Percentiles rank a stretch among this genome's conserved stretches.
Evolutionary conservation across 1,284 basidiomycete species (phyloP).

Genomic region (Cryptococcus sp.): DNA sequence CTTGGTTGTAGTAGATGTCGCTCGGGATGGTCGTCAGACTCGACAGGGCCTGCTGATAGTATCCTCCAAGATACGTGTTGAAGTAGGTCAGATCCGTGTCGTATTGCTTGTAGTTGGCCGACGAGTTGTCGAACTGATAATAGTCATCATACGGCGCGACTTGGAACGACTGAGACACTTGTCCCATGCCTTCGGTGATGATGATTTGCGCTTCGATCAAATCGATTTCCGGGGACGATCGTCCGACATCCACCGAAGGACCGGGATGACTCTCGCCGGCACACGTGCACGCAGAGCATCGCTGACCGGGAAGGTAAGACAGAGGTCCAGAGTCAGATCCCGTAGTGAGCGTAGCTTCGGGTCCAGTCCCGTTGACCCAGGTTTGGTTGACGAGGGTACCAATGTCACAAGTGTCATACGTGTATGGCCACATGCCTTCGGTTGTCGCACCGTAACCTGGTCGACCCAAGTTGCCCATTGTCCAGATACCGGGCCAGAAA

Average conservation of each 20-base stretch:
- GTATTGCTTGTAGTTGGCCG: constrained; percentile 46
- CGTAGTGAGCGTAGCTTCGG: constrained; percentile 46
- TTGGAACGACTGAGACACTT: constrained; percentile 36
- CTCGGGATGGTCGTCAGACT: constrained; percentile 60
- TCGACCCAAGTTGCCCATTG: constrained; percentile 56
- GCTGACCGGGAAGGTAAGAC: constrained; percentile 57
- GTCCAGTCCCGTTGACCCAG: constrained; percentile 46
- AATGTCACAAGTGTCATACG: constrained; percentile 48
- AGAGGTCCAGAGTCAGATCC: constrained; percentile 40
- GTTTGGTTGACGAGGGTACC: constrained; percentile 55
- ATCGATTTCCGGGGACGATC: constrained; percentile 69
- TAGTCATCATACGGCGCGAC: constrained; percentile 60
- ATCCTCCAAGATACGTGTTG: constrained; percentile 74
- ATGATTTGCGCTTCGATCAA: constrained; percentile 63
- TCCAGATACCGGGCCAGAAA: constrained; percentile 59
- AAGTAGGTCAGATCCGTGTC: constrained; percentile 59
- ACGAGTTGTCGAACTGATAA: constrained; percentile 63
- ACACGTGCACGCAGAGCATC: constrained; percentile 59
- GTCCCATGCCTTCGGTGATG: constrained; percentile 14
- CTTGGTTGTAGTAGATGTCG: constrained; percentile 46
- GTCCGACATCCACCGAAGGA: constrained; percentile 59
- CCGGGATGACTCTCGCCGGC: constrained; percentile 66
- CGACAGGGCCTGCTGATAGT: constrained; percentile 76
- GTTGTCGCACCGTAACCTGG: constrained; percentile 64
- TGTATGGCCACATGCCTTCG: constrained; percentile 67